These are phyloP conservation scores for Strobilomyces dryophilus DNA, from an alignment of 768 basidiomycete species.

Conservation along the genomic window DNA sequence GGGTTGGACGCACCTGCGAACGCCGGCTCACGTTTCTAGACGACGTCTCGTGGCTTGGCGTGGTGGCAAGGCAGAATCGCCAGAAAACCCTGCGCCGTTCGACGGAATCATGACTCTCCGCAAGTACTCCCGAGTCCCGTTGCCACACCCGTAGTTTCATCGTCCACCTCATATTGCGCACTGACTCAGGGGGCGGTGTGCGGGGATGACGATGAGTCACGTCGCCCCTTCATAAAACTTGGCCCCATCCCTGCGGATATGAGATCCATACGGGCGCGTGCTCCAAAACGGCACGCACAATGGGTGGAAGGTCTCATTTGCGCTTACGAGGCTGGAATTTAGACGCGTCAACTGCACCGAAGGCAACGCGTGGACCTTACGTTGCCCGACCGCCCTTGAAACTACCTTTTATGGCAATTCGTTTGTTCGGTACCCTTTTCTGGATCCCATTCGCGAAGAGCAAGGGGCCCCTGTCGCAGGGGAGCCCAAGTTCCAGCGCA, in stretches of 20 bases:
- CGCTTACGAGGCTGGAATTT: conserved; percentile 28
- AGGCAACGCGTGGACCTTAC: conserved; percentile 27
- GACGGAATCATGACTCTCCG: conserved; percentile 10
- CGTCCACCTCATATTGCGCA: conserved; percentile 1
- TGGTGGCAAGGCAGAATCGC: conserved; percentile 7
- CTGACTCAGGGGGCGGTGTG: conserved; percentile 11
- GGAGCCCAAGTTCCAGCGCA: conserved; percentile 32
- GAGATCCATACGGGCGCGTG: conserved; percentile 14
- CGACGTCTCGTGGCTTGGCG: conserved; percentile 14
- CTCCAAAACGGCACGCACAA: conserved; percentile 13
- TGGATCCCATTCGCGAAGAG: conserved; percentile 27
- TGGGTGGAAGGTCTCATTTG: conserved; percentile 17
- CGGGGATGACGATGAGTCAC: conserved; percentile 13
- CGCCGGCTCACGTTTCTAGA: conserved; percentile 11
- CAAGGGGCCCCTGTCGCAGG: conserved; percentile 22
- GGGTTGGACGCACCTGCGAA: conserved; percentile 18
- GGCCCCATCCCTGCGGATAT: conserved; percentile 19
- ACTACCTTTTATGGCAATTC: conserved; percentile 34
- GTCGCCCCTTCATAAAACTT: conserved; percentile 13
- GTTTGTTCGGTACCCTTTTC: conserved; percentile 35
- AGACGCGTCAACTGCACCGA: conserved; percentile 28
- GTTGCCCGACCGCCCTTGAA: conserved; percentile 33
- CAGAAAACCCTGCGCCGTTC: conserved; percentile 3
- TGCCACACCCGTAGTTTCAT: conserved; percentile 23
- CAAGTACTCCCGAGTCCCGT: conserved; percentile 16